Conservation (phyloP, 768 basidiomycete genomes). For the Termitomyces sp. region DNA sequence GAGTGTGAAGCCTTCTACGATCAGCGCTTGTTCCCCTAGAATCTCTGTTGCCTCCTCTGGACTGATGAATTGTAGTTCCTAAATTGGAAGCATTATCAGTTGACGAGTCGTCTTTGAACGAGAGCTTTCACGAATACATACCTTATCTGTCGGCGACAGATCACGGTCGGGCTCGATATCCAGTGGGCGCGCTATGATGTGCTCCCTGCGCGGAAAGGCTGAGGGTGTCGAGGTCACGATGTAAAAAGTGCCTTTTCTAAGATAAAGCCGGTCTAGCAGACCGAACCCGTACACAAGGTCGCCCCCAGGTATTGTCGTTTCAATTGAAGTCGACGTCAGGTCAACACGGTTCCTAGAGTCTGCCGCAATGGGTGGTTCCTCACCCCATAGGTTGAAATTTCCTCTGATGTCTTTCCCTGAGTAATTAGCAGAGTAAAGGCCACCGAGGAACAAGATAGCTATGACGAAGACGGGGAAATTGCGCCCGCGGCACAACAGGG, state of each 20-base stretch:
- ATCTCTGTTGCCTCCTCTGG: slow-evolving; percentile 10
- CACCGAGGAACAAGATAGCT: slow-evolving; percentile 2
- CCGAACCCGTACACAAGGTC: slow-evolving; percentile 64
- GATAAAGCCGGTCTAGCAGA: slow-evolving; percentile 66
- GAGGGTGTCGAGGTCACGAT: slow-evolving; percentile 42
- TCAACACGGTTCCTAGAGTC: not conserved
- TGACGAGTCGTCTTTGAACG: not conserved
- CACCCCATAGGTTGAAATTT: not conserved
- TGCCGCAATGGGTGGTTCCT: not conserved
- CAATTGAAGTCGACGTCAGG: slow-evolving; percentile 5
- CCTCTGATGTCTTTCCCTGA: not conserved
- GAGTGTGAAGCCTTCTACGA: slow-evolving; percentile 13
- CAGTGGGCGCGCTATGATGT: slow-evolving; percentile 34
- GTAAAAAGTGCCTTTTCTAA: slow-evolving; percentile 69
- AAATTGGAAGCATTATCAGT: not conserved
- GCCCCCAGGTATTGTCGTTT: slow-evolving; percentile 23
- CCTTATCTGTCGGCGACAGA: slow-evolving; percentile 25
- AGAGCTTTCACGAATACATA: not conserved
- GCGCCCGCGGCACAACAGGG: slow-evolving; percentile 7
- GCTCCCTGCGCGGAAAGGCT: slow-evolving; percentile 37
- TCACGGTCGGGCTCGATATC: slow-evolving; percentile 17
- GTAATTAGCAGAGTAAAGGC: not conserved
- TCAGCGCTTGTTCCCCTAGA: slow-evolving; percentile 14
- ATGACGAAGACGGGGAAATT: slow-evolving; percentile 1
- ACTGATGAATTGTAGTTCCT: slow-evolving; percentile 17